Evolutionary conservation across 352 stramenopile genomes (phyloP), one percentile per base, ranked within the genome.

Genomic region (Phytophthora sp.): DNA sequence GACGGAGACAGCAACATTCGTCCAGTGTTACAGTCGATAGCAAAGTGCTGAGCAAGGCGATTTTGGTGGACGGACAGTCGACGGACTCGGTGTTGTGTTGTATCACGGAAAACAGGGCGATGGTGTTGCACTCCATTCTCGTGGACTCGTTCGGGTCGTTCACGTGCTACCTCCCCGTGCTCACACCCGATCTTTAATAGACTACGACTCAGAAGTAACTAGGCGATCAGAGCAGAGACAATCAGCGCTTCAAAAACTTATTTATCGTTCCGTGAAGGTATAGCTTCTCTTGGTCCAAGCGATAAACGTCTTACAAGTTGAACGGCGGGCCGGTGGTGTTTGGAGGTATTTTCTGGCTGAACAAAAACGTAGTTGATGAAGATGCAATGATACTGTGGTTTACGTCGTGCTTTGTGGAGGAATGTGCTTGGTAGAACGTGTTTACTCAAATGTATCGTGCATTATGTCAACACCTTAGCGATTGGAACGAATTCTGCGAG

Each of bases 51-150:
- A 86, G 80, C 55, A 91, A 92, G 60, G 84, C 86, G 15, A 90
- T 95, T 57, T 52, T 90, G 24, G 73, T 88, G 21, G 86, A 95
- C 41, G 73, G 77, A 56, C 87, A 83, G 44, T 88, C 84, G 42
- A 87, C 82, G 4, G 73, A 88, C 41, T 86, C 77, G 6, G 77
- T 95, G 23, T 58, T 95, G 31, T 93, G 86, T 72, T 95, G 86
- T 49, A 88, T 95, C 33, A 87, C 86, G n/a, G 86, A 95, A 54
- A 81, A 91, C 56, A 76, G 73, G 33, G 86, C 85, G 12, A 83
- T 95, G 60, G 86, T 93, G 35, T 56, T 95, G 47, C 86, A 95
- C 64, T 83, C 80, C 7, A 90, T 95, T 66, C 68, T 95, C 7
- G 61, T 86, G 23, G 83, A 93, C 54, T 76, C 67, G 44, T 93